A percentile compares a stretch with the other conserved stretches of the same genome.
These are phyloP conservation scores for Aspergillus kassunensis DNA, from an alignment of 495 filamentous ascomycete genomes.

Conservation along the genomic window DNA sequence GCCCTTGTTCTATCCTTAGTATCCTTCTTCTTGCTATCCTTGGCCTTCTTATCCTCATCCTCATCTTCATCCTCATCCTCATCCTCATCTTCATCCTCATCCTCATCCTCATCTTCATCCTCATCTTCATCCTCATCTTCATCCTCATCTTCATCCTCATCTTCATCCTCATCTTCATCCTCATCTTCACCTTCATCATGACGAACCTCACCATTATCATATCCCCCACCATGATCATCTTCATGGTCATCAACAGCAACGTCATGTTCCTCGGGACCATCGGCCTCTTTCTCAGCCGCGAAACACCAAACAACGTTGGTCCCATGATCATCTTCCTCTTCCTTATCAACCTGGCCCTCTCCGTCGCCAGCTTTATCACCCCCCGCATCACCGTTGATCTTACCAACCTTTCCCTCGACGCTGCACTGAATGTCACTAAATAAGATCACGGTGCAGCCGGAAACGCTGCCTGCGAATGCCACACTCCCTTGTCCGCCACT, in stretches of 20 bases:
- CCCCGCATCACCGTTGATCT: neutral
- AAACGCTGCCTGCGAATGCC: neutral
- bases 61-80: neutral
- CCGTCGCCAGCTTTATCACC: too few species aligned
- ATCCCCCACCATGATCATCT: neutral
- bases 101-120: too few species aligned
- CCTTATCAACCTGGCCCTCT: too few species aligned
- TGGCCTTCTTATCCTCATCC: neutral
- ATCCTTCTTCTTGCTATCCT: too few species aligned
- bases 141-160: too few species aligned
- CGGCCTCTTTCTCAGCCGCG: too few species aligned
- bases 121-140: too few species aligned
- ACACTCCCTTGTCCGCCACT: neutral
- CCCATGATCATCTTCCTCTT: too few species aligned
- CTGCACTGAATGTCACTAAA: neutral
- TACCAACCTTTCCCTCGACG: neutral
- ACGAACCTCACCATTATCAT: too few species aligned
- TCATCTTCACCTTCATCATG: neutral
- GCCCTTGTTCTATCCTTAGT: too few species aligned
- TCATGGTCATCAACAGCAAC: neutral
- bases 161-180: too few species aligned
- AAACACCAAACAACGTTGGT: too few species aligned
- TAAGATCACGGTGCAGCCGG: neutral
- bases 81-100: neutral
- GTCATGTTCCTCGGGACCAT: neutral